phyloP scores from a whole-genome alignment of 192 early-diverging fungal species.

The Backusella luteola region DNA sequence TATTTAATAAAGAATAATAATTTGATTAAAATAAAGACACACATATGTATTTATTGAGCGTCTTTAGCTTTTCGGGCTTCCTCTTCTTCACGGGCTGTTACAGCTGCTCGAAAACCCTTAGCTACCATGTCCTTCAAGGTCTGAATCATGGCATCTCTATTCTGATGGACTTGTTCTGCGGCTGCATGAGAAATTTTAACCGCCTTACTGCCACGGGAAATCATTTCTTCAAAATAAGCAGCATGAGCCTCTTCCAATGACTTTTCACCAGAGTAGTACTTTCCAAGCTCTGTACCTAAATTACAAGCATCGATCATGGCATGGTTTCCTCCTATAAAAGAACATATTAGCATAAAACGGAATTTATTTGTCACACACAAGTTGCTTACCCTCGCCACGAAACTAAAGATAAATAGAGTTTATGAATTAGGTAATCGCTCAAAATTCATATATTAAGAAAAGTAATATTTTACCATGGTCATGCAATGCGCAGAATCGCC shows the following conservation, averaged over 20 bases:
- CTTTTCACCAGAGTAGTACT: not conserved
- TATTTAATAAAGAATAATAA: not conserved
- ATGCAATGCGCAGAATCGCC: constrained; percentile 26
- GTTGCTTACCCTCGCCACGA: constrained; percentile 21
- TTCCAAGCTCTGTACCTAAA: not conserved
- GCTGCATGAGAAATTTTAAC: not conserved
- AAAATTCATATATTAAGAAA: too few relatives aligned
- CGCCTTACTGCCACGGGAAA: not conserved
- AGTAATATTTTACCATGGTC: constrained; percentile 11
- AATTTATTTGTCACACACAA: not conserved
- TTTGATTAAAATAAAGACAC: not conserved
- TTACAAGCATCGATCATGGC: constrained; percentile 23
- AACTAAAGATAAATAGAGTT: not conserved
- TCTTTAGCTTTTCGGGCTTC: not conserved
- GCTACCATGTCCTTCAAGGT: not conserved
- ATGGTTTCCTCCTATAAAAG: constrained; percentile 21
- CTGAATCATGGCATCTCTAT: not conserved
- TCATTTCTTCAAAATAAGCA: constrained; percentile 9
- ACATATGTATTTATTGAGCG: not conserved
- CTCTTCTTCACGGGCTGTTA: not conserved
- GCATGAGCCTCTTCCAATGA: not conserved
- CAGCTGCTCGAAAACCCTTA: not conserved
- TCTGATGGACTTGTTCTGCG: not conserved
- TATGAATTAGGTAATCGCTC: too few relatives aligned
- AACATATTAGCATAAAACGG: not conserved